A percentile compares a stretch with the other conserved stretches of the same genome.
Conservation (phyloP, 495 filamentous ascomycete genomes). For the Cladorrhinum samala region DNA sequence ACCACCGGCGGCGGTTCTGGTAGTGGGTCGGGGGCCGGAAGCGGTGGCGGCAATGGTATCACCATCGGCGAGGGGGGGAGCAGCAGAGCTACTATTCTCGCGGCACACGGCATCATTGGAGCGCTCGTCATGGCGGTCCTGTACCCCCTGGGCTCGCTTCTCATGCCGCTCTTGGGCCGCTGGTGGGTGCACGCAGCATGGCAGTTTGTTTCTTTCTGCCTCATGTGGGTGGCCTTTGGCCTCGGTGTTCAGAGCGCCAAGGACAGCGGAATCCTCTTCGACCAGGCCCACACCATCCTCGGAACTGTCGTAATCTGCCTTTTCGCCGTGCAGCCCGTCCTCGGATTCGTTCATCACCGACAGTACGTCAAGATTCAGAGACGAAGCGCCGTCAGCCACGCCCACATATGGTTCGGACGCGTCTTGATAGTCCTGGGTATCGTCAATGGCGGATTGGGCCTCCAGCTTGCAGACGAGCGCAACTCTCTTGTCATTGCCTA, state of each 20-base stretch:
- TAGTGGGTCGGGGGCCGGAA: constrained; percentile 19
- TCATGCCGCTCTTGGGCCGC: constrained; percentile 48
- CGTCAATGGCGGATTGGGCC: constrained; percentile 65
- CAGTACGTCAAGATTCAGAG: constrained; percentile 41
- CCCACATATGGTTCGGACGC: constrained; percentile 68
- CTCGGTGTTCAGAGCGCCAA: constrained; percentile 50
- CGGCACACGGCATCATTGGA: constrained; percentile 50
- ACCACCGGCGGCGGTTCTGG: constrained; percentile 10
- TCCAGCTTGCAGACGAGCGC: constrained; percentile 42
- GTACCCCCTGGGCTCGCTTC: constrained; percentile 51
- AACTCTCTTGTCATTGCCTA: constrained; percentile 52
- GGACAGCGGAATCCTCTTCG: constrained; percentile 29
- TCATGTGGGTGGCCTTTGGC: constrained; percentile 56
- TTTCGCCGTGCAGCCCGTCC: constrained; percentile 56
- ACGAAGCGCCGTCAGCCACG: constrained; percentile 50
- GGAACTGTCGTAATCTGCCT: constrained; percentile 55
- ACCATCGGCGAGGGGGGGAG: background rate
- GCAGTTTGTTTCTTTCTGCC: constrained; percentile 51
- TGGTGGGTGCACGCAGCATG: constrained; percentile 51
- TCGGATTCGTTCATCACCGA: constrained; percentile 60
- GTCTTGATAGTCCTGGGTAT: constrained; percentile 56
- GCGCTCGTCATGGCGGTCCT: constrained; percentile 48
- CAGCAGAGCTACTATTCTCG: constrained; percentile 17
- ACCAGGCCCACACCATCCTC: constrained; percentile 41
- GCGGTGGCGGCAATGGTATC: constrained; percentile 16